Percentiles rank a stretch among this genome's conserved stretches.
Evolutionary conservation across 1,284 basidiomycete genomes (phyloP).

Genomic region (Apiotrichum veenhuisii): DNA sequence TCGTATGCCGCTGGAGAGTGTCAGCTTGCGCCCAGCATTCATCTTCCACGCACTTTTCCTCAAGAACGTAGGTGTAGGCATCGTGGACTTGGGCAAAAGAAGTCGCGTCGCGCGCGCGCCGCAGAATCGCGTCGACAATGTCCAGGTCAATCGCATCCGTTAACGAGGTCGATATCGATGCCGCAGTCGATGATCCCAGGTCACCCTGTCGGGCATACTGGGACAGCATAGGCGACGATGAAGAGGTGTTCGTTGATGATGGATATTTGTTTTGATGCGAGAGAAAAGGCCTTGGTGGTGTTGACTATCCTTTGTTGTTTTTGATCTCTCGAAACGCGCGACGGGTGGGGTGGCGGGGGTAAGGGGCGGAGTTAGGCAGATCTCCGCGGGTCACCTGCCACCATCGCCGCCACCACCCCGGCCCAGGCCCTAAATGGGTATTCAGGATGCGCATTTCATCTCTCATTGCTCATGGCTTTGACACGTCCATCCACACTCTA

Average conservation of each 20-base stretch:
- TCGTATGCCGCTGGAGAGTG: slow-evolving; percentile 31
- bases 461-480: background rate
- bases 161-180: slow-evolving; percentile 27
- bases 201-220: slow-evolving; percentile 19
- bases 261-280: slow-evolving; percentile 1
- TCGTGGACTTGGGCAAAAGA: slow-evolving; percentile 39
- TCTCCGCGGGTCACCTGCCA: background rate
- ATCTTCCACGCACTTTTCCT: slow-evolving; percentile 29
- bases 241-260: background rate
- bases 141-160: slow-evolving; percentile 39
- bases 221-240: slow-evolving; percentile 18
- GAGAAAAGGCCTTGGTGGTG: too few relatives aligned
- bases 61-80: slow-evolving; percentile 36
- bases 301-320: background rate
- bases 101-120: slow-evolving; percentile 33
- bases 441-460: too few relatives aligned
- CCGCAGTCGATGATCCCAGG: background rate
- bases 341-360: background rate
- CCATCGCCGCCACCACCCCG: background rate
- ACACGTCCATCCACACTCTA: slow-evolving; percentile 1
- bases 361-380: background rate
- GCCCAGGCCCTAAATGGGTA: too few relatives aligned
- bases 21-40: background rate
- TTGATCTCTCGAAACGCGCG: background rate
- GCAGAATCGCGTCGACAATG: slow-evolving; percentile 41